A percentile compares a stretch with the other conserved stretches of the same genome.
Evolutionary conservation across 1,284 basidiomycete genomes (phyloP).

Genomic region (Cryptococcus sp.): DNA sequence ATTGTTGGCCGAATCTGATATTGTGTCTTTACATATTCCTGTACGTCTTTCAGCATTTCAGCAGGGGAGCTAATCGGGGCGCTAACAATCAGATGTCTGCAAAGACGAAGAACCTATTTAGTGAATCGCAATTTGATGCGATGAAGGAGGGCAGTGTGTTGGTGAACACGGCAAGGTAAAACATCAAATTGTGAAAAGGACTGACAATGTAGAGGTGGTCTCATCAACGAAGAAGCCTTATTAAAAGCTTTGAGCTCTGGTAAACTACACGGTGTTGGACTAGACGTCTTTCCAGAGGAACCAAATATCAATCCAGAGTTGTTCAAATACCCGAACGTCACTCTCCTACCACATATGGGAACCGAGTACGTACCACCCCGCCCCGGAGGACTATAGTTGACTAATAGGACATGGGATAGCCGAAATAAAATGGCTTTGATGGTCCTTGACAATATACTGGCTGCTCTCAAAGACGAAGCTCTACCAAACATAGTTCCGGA

Average conservation of each 20-base stretch:
- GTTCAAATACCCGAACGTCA: slow-evolving; percentile 19
- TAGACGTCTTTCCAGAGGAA: slow-evolving; percentile 55
- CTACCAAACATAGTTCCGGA: slow-evolving; percentile 24
- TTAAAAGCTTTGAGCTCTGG: slow-evolving; percentile 72
- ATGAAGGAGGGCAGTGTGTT: slow-evolving; percentile 73
- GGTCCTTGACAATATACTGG: slow-evolving; percentile 28
- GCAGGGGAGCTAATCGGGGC: slow-evolving; percentile 22
- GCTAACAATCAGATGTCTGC: slow-evolving; percentile 49
- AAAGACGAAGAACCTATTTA: slow-evolving; percentile 68
- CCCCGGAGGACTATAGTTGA: not conserved
- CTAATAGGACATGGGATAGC: slow-evolving; percentile 22
- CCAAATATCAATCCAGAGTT: slow-evolving; percentile 21
- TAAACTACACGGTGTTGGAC: slow-evolving; percentile 69
- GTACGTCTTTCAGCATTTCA: slow-evolving; percentile 1
- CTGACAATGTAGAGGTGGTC: slow-evolving; percentile 56
- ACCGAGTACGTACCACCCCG: slow-evolving; percentile 17
- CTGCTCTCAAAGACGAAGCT: slow-evolving; percentile 14
- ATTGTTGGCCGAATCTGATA: slow-evolving; percentile 65
- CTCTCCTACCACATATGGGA: slow-evolving; percentile 26
- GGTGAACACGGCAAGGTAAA: slow-evolving; percentile 70
- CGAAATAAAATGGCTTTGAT: slow-evolving; percentile 30
- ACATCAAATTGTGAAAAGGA: not conserved
- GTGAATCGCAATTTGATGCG: slow-evolving; percentile 64
- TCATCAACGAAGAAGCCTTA: slow-evolving; percentile 77
- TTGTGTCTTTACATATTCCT: slow-evolving; percentile 53